Conservation (phyloP, 2,329 filamentous ascomycete species). For the Cladosporium sp. region DNA sequence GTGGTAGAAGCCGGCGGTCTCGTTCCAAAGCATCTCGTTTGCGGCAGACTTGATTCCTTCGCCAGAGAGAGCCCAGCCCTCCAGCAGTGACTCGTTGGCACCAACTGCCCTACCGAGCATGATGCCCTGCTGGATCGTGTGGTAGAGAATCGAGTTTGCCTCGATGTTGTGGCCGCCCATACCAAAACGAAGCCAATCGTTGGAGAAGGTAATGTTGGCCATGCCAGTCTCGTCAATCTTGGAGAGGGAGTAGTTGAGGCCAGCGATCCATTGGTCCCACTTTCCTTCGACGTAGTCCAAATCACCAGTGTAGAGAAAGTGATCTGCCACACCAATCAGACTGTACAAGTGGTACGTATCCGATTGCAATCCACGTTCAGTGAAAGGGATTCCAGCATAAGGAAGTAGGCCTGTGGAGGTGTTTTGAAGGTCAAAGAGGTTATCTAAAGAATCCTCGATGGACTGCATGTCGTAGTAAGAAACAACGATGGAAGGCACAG, state of each 20-base stretch:
- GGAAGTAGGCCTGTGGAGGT: conserved; percentile 24
- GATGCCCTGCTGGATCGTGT: conserved; percentile 50
- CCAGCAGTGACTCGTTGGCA: conserved; percentile 37
- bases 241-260: conserved; percentile 34
- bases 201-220: conserved; percentile 41
- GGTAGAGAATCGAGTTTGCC: conserved; percentile 44
- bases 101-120: conserved; percentile 46
- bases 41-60: conserved; percentile 43
- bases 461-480: conserved; percentile 41
- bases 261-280: conserved; percentile 42
- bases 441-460: conserved; percentile 29
- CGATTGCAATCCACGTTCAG: conserved; percentile 23
- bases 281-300: conserved; percentile 35
- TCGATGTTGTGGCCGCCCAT: conserved; percentile 47
- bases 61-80: conserved; percentile 39
- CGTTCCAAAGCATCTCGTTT: conserved; percentile 21
- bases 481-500: conserved; percentile 45
- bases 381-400: conserved; percentile 27
- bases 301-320: conserved; percentile 38
- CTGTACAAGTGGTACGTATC: conserved; percentile 55
- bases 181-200: conserved; percentile 47
- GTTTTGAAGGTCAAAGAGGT: conserved; percentile 26
- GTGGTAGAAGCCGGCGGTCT: conserved; percentile 30
- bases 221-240: conserved; percentile 28
- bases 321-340: conserved; percentile 42